A percentile compares a stretch with the other conserved stretches of the same genome.
phyloP scores from a whole-genome alignment of 257 asterid genomes.

The Lycium ferocissimum region DNA sequence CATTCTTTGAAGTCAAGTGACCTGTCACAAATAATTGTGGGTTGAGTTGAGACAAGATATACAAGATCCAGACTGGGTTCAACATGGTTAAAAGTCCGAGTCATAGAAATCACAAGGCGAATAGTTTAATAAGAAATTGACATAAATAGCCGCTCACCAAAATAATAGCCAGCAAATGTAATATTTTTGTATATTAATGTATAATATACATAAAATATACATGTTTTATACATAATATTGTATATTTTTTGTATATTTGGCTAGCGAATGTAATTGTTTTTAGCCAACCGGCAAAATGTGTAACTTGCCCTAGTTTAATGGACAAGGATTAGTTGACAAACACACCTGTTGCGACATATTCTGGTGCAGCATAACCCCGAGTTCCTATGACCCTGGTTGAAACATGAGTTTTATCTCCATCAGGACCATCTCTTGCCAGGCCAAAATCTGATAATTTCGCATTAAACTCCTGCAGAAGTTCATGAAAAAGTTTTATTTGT shows the following conservation, averaged over 20 bases:
- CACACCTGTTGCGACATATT: slow-evolving; percentile 66
- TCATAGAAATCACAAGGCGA: neutral
- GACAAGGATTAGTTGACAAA: neutral
- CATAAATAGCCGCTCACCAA: too few relatives aligned
- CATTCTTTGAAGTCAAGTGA: slow-evolving; percentile 54
- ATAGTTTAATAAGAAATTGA: neutral
- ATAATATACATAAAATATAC: too few relatives aligned
- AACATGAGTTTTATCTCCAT: slow-evolving; percentile 74
- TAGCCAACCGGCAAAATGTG: too few relatives aligned
- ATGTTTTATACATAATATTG: too few relatives aligned
- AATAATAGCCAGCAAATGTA: too few relatives aligned
- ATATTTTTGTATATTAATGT: too few relatives aligned
- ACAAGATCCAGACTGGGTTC: neutral
- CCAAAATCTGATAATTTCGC: slow-evolving; percentile 82
- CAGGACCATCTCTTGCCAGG: slow-evolving; percentile 75
- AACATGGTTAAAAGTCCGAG: neutral
- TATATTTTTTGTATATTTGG: too few relatives aligned
- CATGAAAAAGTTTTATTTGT: neutral
- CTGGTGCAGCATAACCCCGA: slow-evolving; percentile 80
- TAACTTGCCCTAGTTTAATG: neutral
- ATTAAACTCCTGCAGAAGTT: slow-evolving; percentile 56
- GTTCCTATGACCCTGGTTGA: slow-evolving; percentile 80
- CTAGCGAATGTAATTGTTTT: too few relatives aligned
- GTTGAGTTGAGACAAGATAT: neutral
- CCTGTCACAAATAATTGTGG: slow-evolving; percentile 34